Percentiles rank a stretch among this genome's conserved stretches.
phyloP scores from a whole-genome alignment of 2,329 filamentous ascomycete species.

The Epichloe sylvatica region DNA sequence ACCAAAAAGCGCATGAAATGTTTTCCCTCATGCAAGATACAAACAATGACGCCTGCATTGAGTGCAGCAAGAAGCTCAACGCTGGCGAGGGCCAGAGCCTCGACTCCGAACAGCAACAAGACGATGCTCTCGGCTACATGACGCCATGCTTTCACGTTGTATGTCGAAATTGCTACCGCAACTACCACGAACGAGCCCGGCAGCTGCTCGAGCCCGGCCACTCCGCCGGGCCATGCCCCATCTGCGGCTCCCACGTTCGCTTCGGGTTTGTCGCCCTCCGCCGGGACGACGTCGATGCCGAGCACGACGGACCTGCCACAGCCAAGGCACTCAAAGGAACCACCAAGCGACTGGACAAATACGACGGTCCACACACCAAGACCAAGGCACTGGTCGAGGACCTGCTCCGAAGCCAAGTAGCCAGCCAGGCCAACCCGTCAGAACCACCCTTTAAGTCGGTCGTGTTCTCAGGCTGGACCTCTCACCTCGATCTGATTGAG shows the following conservation, averaged over 20 bases:
- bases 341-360: conserved; percentile 49
- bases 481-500: conserved; percentile 83
- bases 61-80: conserved; percentile 53
- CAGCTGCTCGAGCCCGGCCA: conserved; percentile 23
- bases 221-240: conserved; percentile 43
- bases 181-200: conserved; percentile 41
- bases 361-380: conserved; percentile 83
- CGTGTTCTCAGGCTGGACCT: conserved; percentile 92
- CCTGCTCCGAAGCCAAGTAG: conserved; percentile 48
- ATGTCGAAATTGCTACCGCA: conserved; percentile 58
- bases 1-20: conserved; percentile 71
- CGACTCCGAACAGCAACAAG: conserved; percentile 41
- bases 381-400: conserved; percentile 69
- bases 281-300: conserved; percentile 41
- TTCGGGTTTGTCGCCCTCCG: conserved; percentile 56
- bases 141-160: conserved; percentile 79
- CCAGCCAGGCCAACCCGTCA: conserved; percentile 45
- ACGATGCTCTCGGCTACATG: conserved; percentile 61
- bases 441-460: conserved; percentile 80
- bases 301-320: conserved; percentile 39
- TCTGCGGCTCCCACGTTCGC: conserved; percentile 52
- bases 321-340: conserved; percentile 21
- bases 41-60: conserved; percentile 57
- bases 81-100: conserved; percentile 40
- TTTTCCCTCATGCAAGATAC: conserved; percentile 74